Evolutionary conservation across 257 asterid species (phyloP).

Genomic region (Primulina eburnea): DNA sequence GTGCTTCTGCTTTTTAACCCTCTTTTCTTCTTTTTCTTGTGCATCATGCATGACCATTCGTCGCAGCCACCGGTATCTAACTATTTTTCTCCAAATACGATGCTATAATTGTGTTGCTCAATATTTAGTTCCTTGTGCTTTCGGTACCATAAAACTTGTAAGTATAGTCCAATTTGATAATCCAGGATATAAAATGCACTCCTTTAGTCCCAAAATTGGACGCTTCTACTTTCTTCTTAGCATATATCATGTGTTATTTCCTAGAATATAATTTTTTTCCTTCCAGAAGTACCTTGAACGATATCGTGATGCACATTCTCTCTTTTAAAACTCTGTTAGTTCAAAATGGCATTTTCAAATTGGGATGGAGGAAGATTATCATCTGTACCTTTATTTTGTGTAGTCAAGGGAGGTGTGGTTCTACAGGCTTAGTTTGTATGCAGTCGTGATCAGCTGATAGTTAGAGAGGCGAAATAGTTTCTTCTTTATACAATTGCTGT

Average conservation of each 20-base stretch:
- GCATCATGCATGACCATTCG: neutral
- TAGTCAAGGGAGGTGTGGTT: neutral
- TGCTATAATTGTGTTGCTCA: neutral
- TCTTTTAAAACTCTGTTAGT: too few species aligned
- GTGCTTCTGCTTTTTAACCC: slow-evolving; percentile 19
- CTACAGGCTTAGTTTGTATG: neutral
- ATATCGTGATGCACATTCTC: neutral
- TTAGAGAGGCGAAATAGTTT: neutral
- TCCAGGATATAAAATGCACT: neutral
- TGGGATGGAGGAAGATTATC: neutral
- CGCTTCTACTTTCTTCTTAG: neutral
- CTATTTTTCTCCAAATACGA: neutral
- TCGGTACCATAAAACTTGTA: neutral
- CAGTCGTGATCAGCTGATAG: neutral
- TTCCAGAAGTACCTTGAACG: neutral
- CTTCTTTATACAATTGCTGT: neutral
- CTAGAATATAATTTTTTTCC: too few species aligned
- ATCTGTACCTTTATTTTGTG: neutral
- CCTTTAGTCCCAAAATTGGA: neutral
- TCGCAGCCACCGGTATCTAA: neutral
- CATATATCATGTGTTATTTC: neutral
- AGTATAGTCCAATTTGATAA: neutral
- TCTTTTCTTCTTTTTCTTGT: neutral
- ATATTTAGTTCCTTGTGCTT: neutral
- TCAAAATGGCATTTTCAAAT: neutral